A percentile compares a stretch with the other conserved stretches of the same genome.
Conservation (phyloP, 106 monocot genomes). For the Ottelia alismoides region DNA sequence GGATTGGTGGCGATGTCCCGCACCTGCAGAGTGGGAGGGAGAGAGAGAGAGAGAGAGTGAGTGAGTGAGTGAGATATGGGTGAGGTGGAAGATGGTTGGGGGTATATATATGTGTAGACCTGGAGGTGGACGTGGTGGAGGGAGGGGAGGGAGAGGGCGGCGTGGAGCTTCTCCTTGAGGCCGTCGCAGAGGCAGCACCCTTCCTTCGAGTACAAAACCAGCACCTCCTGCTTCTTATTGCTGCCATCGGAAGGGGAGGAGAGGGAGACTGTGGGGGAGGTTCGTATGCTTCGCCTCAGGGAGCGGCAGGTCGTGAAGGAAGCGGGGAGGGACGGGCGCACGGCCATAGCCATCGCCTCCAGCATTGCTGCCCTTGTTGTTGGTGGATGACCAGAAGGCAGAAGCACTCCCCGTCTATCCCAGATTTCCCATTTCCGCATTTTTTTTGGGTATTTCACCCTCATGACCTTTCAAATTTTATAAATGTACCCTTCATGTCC, state of each 20-base stretch:
- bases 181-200: slow-evolving; percentile 97
- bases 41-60: too few relatives aligned
- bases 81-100: too few relatives aligned
- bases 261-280: neutral
- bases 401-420: too few relatives aligned
- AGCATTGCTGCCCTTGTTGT: too few relatives aligned
- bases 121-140: slow-evolving; percentile 57
- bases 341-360: slow-evolving; percentile 5
- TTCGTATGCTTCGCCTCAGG: neutral
- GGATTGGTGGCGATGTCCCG: slow-evolving; percentile 63
- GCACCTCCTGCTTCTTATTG: slow-evolving; percentile 20
- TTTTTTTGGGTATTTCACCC: too few relatives aligned
- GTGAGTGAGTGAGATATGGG: too few relatives aligned
- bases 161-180: slow-evolving; percentile 89
- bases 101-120: too few relatives aligned
- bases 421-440: too few relatives aligned
- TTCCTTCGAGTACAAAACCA: slow-evolving; percentile 82
- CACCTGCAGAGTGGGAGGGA: slow-evolving; percentile 30
- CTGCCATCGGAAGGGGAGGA: slow-evolving; percentile 6
- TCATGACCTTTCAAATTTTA: too few relatives aligned
- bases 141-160: slow-evolving; percentile 55
- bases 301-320: slow-evolving; percentile 13
- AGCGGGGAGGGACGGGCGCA: slow-evolving; percentile 17
- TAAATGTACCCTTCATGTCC: too few relatives aligned
- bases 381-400: too few relatives aligned